These are phyloP conservation scores for Cyclaneusma minus DNA, from an alignment of 2,329 filamentous ascomycete species.

Conservation along the genomic window DNA sequence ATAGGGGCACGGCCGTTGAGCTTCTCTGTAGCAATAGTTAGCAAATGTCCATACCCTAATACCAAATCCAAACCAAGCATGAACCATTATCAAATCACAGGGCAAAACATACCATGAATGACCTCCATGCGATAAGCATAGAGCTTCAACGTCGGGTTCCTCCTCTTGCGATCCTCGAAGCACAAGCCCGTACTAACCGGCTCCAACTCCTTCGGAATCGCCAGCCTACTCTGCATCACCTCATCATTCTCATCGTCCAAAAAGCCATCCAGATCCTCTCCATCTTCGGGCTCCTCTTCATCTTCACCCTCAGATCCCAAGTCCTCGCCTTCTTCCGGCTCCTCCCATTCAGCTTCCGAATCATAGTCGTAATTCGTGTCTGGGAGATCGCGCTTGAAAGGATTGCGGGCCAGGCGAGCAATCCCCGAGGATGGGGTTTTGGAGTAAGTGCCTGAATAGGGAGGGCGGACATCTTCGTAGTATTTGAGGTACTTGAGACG, in stretches of 20 bases:
- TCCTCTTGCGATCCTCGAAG: slow-evolving; percentile 50
- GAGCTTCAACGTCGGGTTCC: slow-evolving; percentile 31
- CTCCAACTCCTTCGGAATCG: slow-evolving; percentile 51
- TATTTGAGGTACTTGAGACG: slow-evolving; percentile 26
- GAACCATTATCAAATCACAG: slow-evolving; percentile 2
- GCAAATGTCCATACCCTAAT: no score
- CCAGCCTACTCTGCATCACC: slow-evolving; percentile 34
- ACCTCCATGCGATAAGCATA: slow-evolving; percentile 59
- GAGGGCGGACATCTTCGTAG: slow-evolving; percentile 48
- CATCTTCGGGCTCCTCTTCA: slow-evolving; percentile 49
- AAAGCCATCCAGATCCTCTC: slow-evolving; percentile 52
- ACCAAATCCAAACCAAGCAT: slow-evolving; percentile 1
- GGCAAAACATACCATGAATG: slow-evolving; percentile 38
- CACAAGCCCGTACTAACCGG: slow-evolving; percentile 68
- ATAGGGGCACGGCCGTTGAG: slow-evolving; percentile 38
- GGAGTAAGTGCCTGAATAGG: slow-evolving; percentile 56
- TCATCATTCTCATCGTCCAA: slow-evolving; percentile 54
- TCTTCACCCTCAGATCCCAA: slow-evolving; percentile 47
- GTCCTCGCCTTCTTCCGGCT: slow-evolving; percentile 45
- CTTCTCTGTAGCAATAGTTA: slow-evolving; percentile 18
- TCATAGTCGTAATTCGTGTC: slow-evolving; percentile 71
- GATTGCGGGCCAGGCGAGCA: slow-evolving; percentile 33
- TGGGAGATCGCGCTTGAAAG: slow-evolving; percentile 34
- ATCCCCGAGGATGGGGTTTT: slow-evolving; percentile 30
- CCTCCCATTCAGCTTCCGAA: slow-evolving; percentile 72